Conservation (phyloP, 305 asterid species). For the Euphrasia arctica region DNA sequence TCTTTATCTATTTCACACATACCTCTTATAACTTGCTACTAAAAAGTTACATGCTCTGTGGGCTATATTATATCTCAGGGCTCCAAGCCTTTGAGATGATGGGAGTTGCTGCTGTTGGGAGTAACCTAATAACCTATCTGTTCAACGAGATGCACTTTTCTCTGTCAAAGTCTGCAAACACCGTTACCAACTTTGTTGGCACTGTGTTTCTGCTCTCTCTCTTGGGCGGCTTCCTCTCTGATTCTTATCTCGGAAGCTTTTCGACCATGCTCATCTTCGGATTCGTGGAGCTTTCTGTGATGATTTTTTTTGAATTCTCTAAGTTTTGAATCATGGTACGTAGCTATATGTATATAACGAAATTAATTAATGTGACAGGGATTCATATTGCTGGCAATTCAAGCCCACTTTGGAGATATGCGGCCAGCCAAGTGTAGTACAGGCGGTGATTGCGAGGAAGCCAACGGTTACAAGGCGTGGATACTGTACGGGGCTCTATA, state of each 20-base stretch:
- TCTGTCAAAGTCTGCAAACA: conserved; percentile 65
- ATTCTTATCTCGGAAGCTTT: conserved; percentile 73
- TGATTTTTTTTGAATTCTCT: background rate
- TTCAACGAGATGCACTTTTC: conserved; percentile 73
- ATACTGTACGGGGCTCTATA: conserved; percentile 59
- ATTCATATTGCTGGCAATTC: conserved; percentile 52
- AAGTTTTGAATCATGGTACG: background rate
- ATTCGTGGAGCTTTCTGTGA: conserved; percentile 62
- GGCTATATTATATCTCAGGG: conserved; percentile 32
- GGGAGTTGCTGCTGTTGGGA: conserved; percentile 81
- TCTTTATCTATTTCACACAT: background rate
- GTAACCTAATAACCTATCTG: conserved; percentile 64
- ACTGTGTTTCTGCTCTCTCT: conserved; percentile 67
- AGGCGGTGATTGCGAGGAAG: conserved; percentile 37
- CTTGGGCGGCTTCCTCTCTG: conserved; percentile 73
- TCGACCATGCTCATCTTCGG: conserved; percentile 73
- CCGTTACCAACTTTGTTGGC: conserved; percentile 73
- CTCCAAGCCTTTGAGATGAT: conserved; percentile 77
- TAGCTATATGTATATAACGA: background rate
- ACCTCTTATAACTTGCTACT: background rate
- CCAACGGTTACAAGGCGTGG: conserved; percentile 50
- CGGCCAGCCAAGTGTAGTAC: conserved; percentile 49
- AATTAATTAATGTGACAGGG: conserved; percentile 34
- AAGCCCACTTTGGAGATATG: conserved; percentile 54
- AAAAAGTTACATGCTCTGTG: too few relatives aligned